Evolutionary conservation across 805 yeast genomes (phyloP).

Genomic region (Suhomyces xylopsoci): DNA sequence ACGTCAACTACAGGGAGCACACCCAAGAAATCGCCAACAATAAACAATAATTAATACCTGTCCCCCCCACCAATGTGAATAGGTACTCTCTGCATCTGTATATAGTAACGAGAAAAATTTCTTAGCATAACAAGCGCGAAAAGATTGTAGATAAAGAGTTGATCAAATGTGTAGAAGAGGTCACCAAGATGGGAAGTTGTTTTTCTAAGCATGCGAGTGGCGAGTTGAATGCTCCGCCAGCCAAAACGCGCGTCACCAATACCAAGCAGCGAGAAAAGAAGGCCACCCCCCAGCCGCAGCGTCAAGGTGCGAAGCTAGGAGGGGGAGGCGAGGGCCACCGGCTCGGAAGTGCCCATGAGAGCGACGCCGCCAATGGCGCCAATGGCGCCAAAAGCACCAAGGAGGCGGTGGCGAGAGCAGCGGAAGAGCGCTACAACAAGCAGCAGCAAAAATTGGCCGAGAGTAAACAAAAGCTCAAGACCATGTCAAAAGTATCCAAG

Average conservation of each 20-base stretch:
- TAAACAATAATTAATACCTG: background rate
- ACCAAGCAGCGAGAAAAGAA: background rate
- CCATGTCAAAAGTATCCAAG: conserved; percentile 27
- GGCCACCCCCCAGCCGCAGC: background rate
- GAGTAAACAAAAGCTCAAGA: conserved; percentile 29
- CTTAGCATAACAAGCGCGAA: background rate
- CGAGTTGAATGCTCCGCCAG: background rate
- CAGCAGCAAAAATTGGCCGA: conserved; percentile 25
- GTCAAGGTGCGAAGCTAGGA: background rate
- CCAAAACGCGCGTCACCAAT: background rate
- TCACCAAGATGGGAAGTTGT: conserved; percentile 24
- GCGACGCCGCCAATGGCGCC: background rate
- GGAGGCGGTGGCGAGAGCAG: conserved; percentile 41
- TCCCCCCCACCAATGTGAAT: background rate
- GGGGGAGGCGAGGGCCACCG: background rate
- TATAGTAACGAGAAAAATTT: background rate
- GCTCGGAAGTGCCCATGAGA: background rate
- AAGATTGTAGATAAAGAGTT: background rate
- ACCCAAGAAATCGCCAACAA: conserved; percentile 15
- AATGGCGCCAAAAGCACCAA: conserved; percentile 11
- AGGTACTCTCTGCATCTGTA: background rate
- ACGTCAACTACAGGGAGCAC: conserved; percentile 25
- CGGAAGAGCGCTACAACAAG: conserved; percentile 31
- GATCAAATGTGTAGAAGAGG: background rate
- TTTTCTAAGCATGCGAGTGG: conserved; percentile 15